Evolutionary conservation across 805 yeast genomes (phyloP), one percentile per base, ranked within the genome.

Genomic region (Yamadazyma scolyti): DNA sequence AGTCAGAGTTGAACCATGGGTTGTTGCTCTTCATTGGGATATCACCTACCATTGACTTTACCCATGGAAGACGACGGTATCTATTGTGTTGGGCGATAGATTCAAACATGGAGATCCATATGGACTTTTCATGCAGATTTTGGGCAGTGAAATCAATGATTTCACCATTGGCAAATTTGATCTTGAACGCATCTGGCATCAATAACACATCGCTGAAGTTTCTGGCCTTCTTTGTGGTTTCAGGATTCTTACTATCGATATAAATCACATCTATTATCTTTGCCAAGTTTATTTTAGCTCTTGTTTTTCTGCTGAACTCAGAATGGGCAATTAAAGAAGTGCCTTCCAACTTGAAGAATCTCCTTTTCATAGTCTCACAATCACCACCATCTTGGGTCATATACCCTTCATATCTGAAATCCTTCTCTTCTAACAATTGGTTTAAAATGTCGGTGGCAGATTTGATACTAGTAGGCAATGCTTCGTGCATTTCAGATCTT

Each of bases 351-450:
- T 73, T 79, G 61, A 81, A 87, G 58, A 58, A 85, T 35, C 97
- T 69, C 42, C 82, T 74, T 44, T 83, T 75, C 78, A 89, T 76
- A 17, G 68, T 62, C 10, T 69, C 73, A 44, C 93, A 74, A 59
- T 89, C 97, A 7, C 97, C 97, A 12, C 97, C 97, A 48, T 82
- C 86, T 58, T 89, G 97, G 46, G 77, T 76, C 60, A 90, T 61
- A 47, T 65, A 79, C 0, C 97, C 97, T 50, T 82, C 81, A 47
- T 62, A 61, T 2, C 28, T 25, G 12, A 46, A 27, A 7, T 42
- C 28, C 6, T 44, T 28, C 33, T 63, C 68, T 14, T 45, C 36
- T 20, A 36, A 40, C 31, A 65, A 44, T 20, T 61, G 61, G 15
- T 52, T 52, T 23, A 63, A 44, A 16, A 58, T 48, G 25, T 63